Conservation (phyloP, 192 early-diverging fungal genomes). For the Backusella luteola region DNA sequence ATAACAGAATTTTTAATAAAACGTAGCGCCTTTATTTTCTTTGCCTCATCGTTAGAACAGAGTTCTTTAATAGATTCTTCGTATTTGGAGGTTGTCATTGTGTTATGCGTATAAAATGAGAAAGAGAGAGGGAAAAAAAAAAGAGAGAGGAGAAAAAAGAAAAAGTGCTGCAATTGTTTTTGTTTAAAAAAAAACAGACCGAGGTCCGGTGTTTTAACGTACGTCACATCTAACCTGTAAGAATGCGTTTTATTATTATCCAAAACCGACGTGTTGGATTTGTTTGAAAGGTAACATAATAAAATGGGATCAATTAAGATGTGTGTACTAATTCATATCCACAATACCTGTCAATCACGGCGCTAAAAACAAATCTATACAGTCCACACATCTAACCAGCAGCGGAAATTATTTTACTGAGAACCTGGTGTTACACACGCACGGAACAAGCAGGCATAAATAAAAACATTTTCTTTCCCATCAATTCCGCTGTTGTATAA, state of each 20-base stretch:
- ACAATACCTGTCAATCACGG: too few relatives aligned
- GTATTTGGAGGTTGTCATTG: conserved; percentile 53
- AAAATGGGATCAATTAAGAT: too few relatives aligned
- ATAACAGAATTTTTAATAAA: conserved; percentile 85
- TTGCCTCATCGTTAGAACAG: conserved; percentile 36
- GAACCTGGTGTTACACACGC: background rate
- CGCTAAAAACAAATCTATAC: too few relatives aligned
- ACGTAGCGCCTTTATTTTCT: conserved; percentile 54
- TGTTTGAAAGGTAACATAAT: background rate
- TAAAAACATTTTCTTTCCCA: background rate
- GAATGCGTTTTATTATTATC: background rate
- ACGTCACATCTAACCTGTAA: background rate
- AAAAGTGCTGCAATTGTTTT: background rate
- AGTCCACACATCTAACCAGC: background rate
- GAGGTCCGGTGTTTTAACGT: background rate
- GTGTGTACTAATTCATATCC: too few relatives aligned
- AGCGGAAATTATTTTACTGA: background rate
- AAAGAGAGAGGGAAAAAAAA: background rate
- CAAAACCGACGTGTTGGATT: background rate
- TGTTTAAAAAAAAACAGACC: background rate
- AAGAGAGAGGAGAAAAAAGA: background rate
- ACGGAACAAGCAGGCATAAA: background rate
- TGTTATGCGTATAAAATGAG: background rate
- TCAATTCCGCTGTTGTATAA: too few relatives aligned
- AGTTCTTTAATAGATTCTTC: conserved; percentile 54